phyloP scores from a whole-genome alignment of 495 filamentous ascomycete genomes.

The Aspergillus mulundensis region DNA sequence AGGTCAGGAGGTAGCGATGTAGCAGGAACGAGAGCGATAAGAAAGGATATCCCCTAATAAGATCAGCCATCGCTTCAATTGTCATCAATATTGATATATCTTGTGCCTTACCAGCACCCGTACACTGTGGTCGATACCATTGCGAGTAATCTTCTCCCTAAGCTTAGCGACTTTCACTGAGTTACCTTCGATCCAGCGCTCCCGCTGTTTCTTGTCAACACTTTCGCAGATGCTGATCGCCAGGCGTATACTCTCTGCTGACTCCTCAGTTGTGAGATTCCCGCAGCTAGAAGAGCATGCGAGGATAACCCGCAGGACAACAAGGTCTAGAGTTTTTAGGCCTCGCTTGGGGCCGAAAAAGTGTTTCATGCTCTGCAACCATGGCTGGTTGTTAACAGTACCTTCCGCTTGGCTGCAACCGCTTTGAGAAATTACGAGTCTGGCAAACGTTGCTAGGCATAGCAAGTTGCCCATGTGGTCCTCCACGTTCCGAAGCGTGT shows the following conservation, averaged over 20 bases:
- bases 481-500: slow-evolving; percentile 42
- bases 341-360: slow-evolving; percentile 49
- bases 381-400: slow-evolving; percentile 18
- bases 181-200: slow-evolving; percentile 44
- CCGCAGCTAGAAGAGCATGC: slow-evolving; percentile 45
- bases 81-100: not conserved
- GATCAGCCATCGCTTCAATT: slow-evolving; percentile 10
- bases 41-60: slow-evolving; percentile 35
- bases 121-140: slow-evolving; percentile 34
- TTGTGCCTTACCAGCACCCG: slow-evolving; percentile 39
- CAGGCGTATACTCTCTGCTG: slow-evolving; percentile 45
- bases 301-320: slow-evolving; percentile 49
- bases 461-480: slow-evolving; percentile 46
- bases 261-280: slow-evolving; percentile 33
- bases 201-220: slow-evolving; percentile 37
- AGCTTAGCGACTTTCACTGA: slow-evolving; percentile 46
- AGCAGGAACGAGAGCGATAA: slow-evolving; percentile 28
- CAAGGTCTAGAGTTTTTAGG: slow-evolving; percentile 52
- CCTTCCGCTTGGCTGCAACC: slow-evolving; percentile 6
- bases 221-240: slow-evolving; percentile 45
- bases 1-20: slow-evolving; percentile 24
- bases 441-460: slow-evolving; percentile 48
- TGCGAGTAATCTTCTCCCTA: slow-evolving; percentile 44
- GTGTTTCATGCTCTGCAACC: slow-evolving; percentile 40
- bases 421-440: slow-evolving; percentile 26